Evolutionary conservation across 169 alveolate genomes (phyloP).

Genomic region (Pseudocohnilembus persalinus): DNA sequence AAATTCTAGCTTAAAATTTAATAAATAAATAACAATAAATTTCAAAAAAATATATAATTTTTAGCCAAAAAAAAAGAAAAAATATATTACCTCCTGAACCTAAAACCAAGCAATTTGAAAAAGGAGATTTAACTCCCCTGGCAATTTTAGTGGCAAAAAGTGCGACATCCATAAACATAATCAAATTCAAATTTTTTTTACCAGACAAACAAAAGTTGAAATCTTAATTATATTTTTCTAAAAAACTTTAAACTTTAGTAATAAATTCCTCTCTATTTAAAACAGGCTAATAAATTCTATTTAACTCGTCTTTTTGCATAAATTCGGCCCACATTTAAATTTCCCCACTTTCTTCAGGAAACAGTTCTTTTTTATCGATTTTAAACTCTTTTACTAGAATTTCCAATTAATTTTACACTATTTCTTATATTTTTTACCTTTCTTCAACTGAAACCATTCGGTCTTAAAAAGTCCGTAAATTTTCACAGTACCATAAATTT

Average conservation of each 20-base stretch:
- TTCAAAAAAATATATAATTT: too few species aligned
- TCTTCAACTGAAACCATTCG: constrained; percentile 37
- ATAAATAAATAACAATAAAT: too few species aligned
- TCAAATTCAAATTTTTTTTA: too few species aligned
- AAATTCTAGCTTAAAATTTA: background rate
- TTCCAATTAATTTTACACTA: too few species aligned
- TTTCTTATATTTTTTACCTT: background rate
- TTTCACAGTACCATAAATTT: constrained; percentile 92
- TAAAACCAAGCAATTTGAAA: background rate
- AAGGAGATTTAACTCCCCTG: background rate
- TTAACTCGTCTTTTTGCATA: background rate
- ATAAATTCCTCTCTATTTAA: background rate
- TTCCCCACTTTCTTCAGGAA: background rate
- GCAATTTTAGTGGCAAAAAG: background rate
- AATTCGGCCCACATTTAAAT: background rate
- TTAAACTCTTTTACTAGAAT: too few species aligned
- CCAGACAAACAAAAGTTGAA: background rate
- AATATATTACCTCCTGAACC: background rate
- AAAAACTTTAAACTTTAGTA: too few species aligned
- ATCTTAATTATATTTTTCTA: background rate
- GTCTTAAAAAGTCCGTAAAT: constrained; percentile 89
- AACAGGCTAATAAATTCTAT: background rate
- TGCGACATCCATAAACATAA: background rate
- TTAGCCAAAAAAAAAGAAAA: background rate
- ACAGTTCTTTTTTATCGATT: background rate